phyloP scores from a whole-genome alignment of 2,329 filamentous ascomycete genomes.

The Mycocentrospora acerina region DNA sequence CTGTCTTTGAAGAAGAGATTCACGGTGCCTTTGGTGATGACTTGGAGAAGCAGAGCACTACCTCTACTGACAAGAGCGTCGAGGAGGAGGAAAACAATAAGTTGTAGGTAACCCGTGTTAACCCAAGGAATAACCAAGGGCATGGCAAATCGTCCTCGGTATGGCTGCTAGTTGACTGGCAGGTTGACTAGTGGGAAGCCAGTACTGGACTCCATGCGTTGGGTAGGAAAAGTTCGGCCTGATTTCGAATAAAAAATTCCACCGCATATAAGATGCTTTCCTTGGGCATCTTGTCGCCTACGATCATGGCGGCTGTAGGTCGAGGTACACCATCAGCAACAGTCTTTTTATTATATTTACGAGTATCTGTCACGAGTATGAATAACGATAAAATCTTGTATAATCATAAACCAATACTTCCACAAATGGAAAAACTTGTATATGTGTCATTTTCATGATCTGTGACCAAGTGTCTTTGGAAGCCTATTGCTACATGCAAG shows the following conservation, averaged over 20 bases:
- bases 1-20: slow-evolving; percentile 84
- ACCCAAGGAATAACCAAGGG: slow-evolving; percentile 7
- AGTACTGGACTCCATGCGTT: slow-evolving; percentile 7
- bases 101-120: slow-evolving; percentile 30
- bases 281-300: slow-evolving; percentile 9
- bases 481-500: too few species aligned
- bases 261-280: slow-evolving; percentile 27
- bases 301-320: slow-evolving; percentile 13
- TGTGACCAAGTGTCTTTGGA: too few species aligned
- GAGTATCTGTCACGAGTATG: slow-evolving; percentile 20
- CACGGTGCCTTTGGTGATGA: slow-evolving; percentile 67
- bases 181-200: slow-evolving; percentile 26
- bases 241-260: slow-evolving; percentile 14
- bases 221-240: slow-evolving; percentile 12
- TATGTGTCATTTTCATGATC: too few species aligned
- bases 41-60: slow-evolving; percentile 56
- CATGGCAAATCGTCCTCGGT: slow-evolving; percentile 10
- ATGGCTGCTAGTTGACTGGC: slow-evolving; percentile 23
- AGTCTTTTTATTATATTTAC: slow-evolving; percentile 5
- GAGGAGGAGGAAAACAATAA: slow-evolving; percentile 57
- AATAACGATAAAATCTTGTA: slow-evolving; percentile 1
- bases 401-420: too few species aligned
- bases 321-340: slow-evolving; percentile 9
- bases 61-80: slow-evolving; percentile 57
- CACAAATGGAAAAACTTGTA: too few species aligned